Evolutionary conservation across 306 rosid species (phyloP), one percentile per base, ranked within the genome.

Genomic region (Hylodesmum podocarpum): DNA sequence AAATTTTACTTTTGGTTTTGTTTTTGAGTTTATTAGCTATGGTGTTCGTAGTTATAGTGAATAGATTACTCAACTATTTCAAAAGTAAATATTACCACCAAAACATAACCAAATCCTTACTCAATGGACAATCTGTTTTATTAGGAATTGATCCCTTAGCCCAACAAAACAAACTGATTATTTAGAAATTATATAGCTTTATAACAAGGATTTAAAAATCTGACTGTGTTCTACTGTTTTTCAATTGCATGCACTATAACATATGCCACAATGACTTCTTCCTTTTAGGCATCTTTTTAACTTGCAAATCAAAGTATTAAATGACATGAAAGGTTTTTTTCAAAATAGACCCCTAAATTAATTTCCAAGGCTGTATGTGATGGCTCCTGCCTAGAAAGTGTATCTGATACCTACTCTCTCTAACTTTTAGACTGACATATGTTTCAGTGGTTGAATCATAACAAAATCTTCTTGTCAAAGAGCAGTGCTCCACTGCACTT

Each of bases 381-480:
- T 37, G 25, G 14, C 37, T 19, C 12, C 18, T 10, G 19, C 51
- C 33, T 22, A 47, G 64, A 66, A 36, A 36, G 57, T 75, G 49
- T 50, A 37, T 14, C 36, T 37, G 43, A 51, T 10, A 34, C 51
- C 9, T 61, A 4, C 36, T 64, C 33, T 37, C 37, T 61, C 16
- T 12, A 51, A 64, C 63, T 77, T 21, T 16, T 33, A 53, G 39
- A 57, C 64, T 58, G 28, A 24, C 62, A 27, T 41, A 19, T 14
- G 7, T 28, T 29, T 78, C 59, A 77, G 33, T 58, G 64, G 43
- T 58, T 78, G 54, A 58, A 53, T 33, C 53, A 36, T 22, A 46
- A 64, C 55, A 37, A 47, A 70, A 31, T 55, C 53, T 44, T 78
- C 59, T 4, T 78, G 63, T 69, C 63, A 44, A 44, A 69, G 15